A percentile compares a stretch with the other conserved stretches of the same genome.
Evolutionary conservation across 192 early-diverging fungal species (phyloP).

Genomic region (Umbelopsis sp.): DNA sequence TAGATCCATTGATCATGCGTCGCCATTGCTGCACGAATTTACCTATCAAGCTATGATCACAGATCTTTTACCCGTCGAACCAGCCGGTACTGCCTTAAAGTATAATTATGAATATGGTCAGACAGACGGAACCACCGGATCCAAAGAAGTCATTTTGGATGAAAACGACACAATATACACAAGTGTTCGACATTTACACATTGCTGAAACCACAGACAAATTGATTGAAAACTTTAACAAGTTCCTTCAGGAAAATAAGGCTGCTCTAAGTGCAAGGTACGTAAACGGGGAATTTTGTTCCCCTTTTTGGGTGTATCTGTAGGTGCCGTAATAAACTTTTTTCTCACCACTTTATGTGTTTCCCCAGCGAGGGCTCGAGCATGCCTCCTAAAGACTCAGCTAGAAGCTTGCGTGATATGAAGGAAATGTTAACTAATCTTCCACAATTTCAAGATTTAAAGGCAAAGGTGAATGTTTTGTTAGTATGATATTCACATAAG

Average conservation of each 20-base stretch:
- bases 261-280: conserved; percentile 22
- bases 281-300: neutral
- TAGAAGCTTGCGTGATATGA: conserved; percentile 78
- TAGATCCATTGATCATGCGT: conserved; percentile 84
- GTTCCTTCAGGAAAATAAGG: conserved; percentile 78
- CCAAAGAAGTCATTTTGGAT: conserved; percentile 61
- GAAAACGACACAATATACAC: conserved; percentile 82
- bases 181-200: conserved; percentile 76
- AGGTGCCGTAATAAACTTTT: neutral
- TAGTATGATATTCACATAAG: too few species aligned
- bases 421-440: conserved; percentile 78
- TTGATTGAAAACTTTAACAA: conserved; percentile 73
- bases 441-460: conserved; percentile 90
- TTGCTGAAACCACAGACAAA: conserved; percentile 76
- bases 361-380: neutral
- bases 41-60: conserved; percentile 99
- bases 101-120: conserved; percentile 56
- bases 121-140: conserved; percentile 40
- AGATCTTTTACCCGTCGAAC: conserved; percentile 74
- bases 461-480: conserved; percentile 39
- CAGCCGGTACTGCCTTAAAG: conserved; percentile 52
- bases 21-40: conserved; percentile 96
- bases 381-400: conserved; percentile 48
- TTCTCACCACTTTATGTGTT: neutral
- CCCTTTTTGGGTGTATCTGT: neutral